Conservation (phyloP, 2,329 filamentous ascomycete genomes). For the Helotiales sp. region DNA sequence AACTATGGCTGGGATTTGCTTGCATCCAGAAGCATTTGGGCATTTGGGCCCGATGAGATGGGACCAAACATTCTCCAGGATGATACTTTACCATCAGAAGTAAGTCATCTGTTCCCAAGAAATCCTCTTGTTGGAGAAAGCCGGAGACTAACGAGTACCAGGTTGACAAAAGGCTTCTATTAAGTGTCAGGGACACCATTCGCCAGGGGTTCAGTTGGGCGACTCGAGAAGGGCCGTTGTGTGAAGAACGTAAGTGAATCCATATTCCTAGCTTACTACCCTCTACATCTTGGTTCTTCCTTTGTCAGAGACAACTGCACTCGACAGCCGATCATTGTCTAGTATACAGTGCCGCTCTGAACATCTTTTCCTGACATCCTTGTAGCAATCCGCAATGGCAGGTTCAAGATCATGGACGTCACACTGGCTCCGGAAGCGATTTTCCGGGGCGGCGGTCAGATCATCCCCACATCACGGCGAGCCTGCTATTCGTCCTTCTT, state of each 20-base stretch:
- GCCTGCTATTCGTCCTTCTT: slow-evolving; percentile 96
- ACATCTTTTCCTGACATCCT: slow-evolving; percentile 32
- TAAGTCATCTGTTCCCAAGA: slow-evolving; percentile 42
- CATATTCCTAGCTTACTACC: slow-evolving; percentile 9
- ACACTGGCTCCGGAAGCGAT: slow-evolving; percentile 86
- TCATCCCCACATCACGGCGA: slow-evolving; percentile 90
- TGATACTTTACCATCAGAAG: slow-evolving; percentile 89
- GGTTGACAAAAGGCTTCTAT: slow-evolving; percentile 90
- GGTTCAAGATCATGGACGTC: slow-evolving; percentile 94
- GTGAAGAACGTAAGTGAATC: slow-evolving; percentile 83
- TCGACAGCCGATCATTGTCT: slow-evolving; percentile 21
- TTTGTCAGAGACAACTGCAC: neutral
- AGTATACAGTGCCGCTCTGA: slow-evolving; percentile 17
- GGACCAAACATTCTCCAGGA: slow-evolving; percentile 96
- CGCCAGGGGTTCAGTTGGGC: slow-evolving; percentile 97
- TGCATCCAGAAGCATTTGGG: slow-evolving; percentile 94
- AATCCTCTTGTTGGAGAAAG: slow-evolving; percentile 4
- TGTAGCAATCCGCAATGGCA: slow-evolving; percentile 90
- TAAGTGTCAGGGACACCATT: slow-evolving; percentile 86
- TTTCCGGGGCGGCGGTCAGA: slow-evolving; percentile 92
- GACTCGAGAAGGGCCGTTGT: slow-evolving; percentile 89
- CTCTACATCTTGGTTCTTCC: slow-evolving; percentile 5
- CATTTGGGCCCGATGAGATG: slow-evolving; percentile 93
- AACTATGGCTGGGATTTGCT: slow-evolving; percentile 97
- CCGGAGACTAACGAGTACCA: slow-evolving; percentile 34